Conservation (phyloP, 768 basidiomycete species). For the Pisolithus orientalis region DNA sequence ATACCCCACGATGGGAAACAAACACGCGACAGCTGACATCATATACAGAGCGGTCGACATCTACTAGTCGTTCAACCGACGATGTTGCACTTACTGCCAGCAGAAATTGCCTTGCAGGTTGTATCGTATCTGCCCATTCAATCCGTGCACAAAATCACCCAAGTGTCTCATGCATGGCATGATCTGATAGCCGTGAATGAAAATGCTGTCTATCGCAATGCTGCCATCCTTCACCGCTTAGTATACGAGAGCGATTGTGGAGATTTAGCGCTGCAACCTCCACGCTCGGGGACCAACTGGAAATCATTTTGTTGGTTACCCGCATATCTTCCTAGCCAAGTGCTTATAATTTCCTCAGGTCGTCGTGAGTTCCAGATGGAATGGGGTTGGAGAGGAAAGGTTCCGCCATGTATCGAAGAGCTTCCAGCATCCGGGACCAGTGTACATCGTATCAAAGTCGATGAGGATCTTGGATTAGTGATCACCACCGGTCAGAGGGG, state of each 20-base stretch:
- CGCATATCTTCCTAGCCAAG: neutral
- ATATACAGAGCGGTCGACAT: too few species aligned
- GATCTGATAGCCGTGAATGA: slow-evolving; percentile 43
- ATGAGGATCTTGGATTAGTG: slow-evolving; percentile 52
- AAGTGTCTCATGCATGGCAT: slow-evolving; percentile 42
- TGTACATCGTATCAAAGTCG: slow-evolving; percentile 75
- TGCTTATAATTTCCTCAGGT: slow-evolving; percentile 31
- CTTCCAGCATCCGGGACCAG: slow-evolving; percentile 28
- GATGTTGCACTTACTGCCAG: slow-evolving; percentile 43
- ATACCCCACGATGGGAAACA: too few species aligned
- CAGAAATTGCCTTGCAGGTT: slow-evolving; percentile 49
- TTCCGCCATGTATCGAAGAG: slow-evolving; percentile 33
- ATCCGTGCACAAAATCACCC: slow-evolving; percentile 31
- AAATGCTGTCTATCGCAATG: slow-evolving; percentile 49
- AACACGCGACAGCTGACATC: too few species aligned
- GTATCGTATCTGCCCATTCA: slow-evolving; percentile 45
- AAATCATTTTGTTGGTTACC: slow-evolving; percentile 47
- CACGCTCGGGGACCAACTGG: slow-evolving; percentile 43
- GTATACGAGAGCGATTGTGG: slow-evolving; percentile 26
- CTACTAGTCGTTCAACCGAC: neutral
- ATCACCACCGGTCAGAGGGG: slow-evolving; percentile 52
- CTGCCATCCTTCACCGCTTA: slow-evolving; percentile 48
- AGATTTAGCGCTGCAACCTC: slow-evolving; percentile 25
- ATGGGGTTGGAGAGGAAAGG: slow-evolving; percentile 51
- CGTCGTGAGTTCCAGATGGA: slow-evolving; percentile 38